These are phyloP conservation scores for Sclerotinia glacialis DNA, from an alignment of 2,329 filamentous ascomycete genomes.

Conservation along the genomic window DNA sequence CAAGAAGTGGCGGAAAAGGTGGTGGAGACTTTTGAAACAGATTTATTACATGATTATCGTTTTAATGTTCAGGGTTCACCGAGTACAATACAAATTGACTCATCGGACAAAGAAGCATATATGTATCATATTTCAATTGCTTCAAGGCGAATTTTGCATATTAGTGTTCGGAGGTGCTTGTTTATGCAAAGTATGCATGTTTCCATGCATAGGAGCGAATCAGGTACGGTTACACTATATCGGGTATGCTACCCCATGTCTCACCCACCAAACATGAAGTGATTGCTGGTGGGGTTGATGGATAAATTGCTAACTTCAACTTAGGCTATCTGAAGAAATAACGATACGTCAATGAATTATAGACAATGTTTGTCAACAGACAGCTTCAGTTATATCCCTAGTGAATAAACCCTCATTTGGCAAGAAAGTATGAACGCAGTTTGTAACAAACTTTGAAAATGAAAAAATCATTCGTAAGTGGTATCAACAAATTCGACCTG, in stretches of 20 bases:
- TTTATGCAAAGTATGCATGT: not conserved
- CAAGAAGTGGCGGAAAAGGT: constrained; percentile 26
- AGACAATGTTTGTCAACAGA: not conserved
- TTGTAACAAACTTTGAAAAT: not conserved
- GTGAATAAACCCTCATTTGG: not conserved
- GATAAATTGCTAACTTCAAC: not conserved
- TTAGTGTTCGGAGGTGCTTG: not conserved
- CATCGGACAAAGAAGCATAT: not conserved
- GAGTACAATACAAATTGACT: not conserved
- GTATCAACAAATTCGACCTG: not conserved
- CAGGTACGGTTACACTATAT: not conserved
- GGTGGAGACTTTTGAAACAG: constrained; percentile 1
- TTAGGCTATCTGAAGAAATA: not conserved
- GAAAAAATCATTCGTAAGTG: not conserved
- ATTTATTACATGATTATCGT: not conserved
- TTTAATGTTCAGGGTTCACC: not conserved
- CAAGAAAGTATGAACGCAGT: not conserved
- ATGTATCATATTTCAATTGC: not conserved
- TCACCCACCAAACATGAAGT: constrained; percentile 2
- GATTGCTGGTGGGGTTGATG: not conserved
- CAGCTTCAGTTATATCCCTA: not conserved
- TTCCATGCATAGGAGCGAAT: not conserved
- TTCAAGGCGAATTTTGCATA: not conserved
- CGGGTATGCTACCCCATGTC: not conserved
- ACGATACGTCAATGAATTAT: not conserved